Evolutionary conservation across 768 basidiomycete species (phyloP).

Genomic region (Naganishia kalamii): DNA sequence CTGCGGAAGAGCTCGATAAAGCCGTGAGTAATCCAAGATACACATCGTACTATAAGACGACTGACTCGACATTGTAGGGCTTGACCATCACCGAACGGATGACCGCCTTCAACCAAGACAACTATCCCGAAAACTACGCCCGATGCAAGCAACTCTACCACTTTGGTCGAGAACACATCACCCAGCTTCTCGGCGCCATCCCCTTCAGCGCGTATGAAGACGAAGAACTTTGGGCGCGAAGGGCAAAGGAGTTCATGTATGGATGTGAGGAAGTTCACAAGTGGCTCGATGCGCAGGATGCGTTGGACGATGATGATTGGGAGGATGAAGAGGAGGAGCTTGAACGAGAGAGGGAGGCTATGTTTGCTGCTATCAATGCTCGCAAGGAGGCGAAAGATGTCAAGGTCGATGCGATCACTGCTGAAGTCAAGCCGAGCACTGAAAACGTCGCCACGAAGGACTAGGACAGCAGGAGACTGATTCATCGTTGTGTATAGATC

Average conservation of each 20-base stretch:
- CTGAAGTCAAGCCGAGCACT: background rate
- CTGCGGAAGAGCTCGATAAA: background rate
- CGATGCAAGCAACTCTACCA: conserved; percentile 10
- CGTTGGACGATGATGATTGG: background rate
- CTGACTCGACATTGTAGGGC: background rate
- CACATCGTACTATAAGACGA: no score
- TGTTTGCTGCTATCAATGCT: no score
- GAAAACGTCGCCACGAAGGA: background rate
- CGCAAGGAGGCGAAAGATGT: background rate
- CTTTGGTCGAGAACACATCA: conserved; percentile 7
- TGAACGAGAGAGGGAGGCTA: background rate
- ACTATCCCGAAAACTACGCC: conserved; percentile 8
- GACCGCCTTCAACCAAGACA: conserved; percentile 9
- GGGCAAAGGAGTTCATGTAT: conserved; percentile 1
- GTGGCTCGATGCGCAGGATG: conserved; percentile 5
- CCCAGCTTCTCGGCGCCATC: background rate
- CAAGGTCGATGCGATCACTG: background rate
- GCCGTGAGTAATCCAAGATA: background rate
- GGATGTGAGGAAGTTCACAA: background rate
- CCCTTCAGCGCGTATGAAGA: background rate
- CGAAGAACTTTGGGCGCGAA: background rate
- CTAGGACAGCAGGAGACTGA: no score
- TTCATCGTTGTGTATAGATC: no score
- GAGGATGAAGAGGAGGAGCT: background rate
- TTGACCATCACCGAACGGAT: background rate